Conservation (phyloP, 768 basidiomycete genomes). For the Crassisporium funariophilum region DNA sequence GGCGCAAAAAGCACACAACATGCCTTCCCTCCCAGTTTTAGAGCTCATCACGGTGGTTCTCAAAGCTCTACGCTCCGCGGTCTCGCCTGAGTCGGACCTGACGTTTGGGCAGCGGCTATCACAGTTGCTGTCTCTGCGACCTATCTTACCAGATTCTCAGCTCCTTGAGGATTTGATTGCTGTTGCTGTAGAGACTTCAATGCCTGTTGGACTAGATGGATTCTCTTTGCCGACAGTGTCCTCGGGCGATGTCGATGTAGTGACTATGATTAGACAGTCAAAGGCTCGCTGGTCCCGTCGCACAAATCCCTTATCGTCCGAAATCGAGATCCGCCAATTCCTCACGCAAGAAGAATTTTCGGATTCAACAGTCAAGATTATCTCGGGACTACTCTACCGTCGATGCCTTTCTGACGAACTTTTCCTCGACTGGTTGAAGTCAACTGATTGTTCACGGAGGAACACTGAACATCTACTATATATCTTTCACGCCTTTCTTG, state of each 20-base stretch:
- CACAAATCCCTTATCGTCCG: conserved; percentile 12
- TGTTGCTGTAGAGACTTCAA: conserved; percentile 36
- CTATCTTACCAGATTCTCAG: conserved; percentile 33
- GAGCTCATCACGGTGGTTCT: conserved; percentile 41
- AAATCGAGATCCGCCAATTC: conserved; percentile 34
- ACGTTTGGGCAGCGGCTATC: conserved; percentile 34
- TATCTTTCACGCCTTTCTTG: conserved; percentile 51
- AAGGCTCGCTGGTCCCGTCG: conserved; percentile 37
- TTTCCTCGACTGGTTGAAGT: conserved; percentile 44
- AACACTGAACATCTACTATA: conserved; percentile 34
- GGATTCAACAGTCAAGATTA: conserved; percentile 42
- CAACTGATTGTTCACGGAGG: conserved; percentile 24
- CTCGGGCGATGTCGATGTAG: conserved; percentile 17
- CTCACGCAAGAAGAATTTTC: conserved; percentile 47
- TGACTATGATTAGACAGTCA: conserved; percentile 23
- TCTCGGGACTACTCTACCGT: conserved; percentile 48
- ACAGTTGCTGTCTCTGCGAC: conserved; percentile 40
- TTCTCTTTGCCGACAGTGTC: conserved; percentile 6
- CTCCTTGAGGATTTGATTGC: conserved; percentile 53
- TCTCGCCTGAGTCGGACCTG: conserved; percentile 24
- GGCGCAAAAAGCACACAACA: conserved; percentile 10
- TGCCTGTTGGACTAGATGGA: conserved; percentile 41
- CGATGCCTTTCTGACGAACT: conserved; percentile 23
- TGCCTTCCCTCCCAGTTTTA: conserved; percentile 6
- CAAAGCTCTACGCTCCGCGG: conserved; percentile 26